Base-by-base conservation (phyloP, 495 filamentous ascomycete genomes). In the Neurospora sp. region DNA sequence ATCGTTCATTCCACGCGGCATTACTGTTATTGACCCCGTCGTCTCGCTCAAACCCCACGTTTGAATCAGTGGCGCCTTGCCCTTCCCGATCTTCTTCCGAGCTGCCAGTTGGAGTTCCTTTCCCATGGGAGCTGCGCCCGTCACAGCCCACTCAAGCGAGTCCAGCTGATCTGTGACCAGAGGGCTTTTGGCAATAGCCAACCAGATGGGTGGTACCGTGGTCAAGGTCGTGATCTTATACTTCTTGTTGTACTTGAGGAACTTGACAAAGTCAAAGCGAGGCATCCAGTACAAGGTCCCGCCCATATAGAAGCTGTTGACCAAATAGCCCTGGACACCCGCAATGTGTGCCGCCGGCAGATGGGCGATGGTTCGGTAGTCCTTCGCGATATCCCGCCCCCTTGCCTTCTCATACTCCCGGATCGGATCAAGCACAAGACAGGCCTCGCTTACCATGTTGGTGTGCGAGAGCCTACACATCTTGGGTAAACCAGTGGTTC, bases 401-500 rank as follows among this genome's bases (percentile, higher is more conserved):
- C 22, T 42, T 18, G 16, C 4, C 27, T 40, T 35, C 47, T 77
- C 68, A 39, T 76, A 68, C 4, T 73, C 71, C 38, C 47, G 71
- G 31, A 31, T 39, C 8, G 74, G 68, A 42, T 73, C 74, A 40
- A 76, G 12, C 68, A 77, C 72, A 14, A 83, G 72, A 8, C 68
- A n/a, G 39, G 75, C 75, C 39, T 74, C 65, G 10, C 77, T 69
- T 31, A 94, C 86, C 12, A 91, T 88, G 75, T 90, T 92, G 71
- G 83, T 81, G 76, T 96, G 93, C 18, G 90, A 92, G 44, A 96
- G 79, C 45, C 89, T 83, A n/a, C 94, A 92, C 70, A 91, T 93
- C 80, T 96, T 96, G 12, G 93, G 93, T 45, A 87, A 82, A 8
- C 93, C 93, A 3, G 93, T 96, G 4, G 93, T 96, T 8, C 93